A percentile compares a stretch with the other conserved stretches of the same genome.
Evolutionary conservation across 2,329 filamentous ascomycete genomes (phyloP).

Genomic region (Paecilomyces sp.): DNA sequence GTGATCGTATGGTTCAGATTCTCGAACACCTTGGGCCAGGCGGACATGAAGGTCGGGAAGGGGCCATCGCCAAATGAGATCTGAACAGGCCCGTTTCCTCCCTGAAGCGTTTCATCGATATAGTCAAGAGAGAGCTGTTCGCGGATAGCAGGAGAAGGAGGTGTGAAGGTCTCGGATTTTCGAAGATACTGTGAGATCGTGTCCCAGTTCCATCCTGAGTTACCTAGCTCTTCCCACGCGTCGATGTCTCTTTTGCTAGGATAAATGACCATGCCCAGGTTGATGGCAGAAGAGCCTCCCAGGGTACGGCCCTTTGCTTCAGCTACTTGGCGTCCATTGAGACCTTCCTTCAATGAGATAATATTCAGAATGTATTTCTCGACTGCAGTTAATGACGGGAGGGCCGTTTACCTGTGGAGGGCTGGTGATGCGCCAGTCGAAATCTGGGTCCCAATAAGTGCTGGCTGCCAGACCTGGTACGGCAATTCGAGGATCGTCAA

Average conservation of each 20-base stretch:
- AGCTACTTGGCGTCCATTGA: constrained; percentile 8
- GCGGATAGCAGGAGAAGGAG: constrained; percentile 4
- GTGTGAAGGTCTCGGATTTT: constrained; percentile 28
- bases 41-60: constrained; percentile 4
- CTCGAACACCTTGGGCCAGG: constrained; percentile 12
- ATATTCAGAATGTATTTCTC: neutral
- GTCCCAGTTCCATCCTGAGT: constrained; percentile 30
- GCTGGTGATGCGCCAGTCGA: constrained; percentile 8
- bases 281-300: constrained; percentile 26
- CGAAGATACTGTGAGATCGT: constrained; percentile 25
- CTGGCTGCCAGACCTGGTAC: constrained; percentile 5
- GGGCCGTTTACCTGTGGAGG: constrained; percentile 6
- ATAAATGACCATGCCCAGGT: constrained; percentile 16
- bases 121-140: constrained; percentile 5
- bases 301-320: constrained; percentile 7
- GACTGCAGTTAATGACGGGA: neutral
- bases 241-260: constrained; percentile 18
- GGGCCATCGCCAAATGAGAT: constrained; percentile 7
- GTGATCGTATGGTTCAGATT: constrained; percentile 6
- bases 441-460: constrained; percentile 3
- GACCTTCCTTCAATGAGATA: constrained; percentile 4
- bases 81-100: constrained; percentile 7
- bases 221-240: constrained; percentile 34
- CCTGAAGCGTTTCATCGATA: constrained; percentile 3
- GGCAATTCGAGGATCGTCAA: constrained; percentile 7